Evolutionary conservation across 2,329 filamentous ascomycete genomes (phyloP), one percentile per base, ranked within the genome.

Genomic region (Paecilomyces fulvus): DNA sequence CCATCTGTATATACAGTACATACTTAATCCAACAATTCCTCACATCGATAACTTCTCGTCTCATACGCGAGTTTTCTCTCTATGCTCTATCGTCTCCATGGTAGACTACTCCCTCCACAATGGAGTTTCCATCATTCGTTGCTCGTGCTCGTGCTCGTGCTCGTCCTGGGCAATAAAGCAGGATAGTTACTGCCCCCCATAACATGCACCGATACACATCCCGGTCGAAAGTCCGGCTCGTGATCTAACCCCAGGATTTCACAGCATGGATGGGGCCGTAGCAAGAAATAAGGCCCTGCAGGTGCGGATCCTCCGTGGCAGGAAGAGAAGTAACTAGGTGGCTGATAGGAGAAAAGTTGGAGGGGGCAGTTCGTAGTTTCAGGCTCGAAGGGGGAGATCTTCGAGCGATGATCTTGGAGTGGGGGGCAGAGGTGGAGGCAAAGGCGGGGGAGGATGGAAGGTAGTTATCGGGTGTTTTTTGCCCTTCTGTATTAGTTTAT

Each of bases 281-380:
- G 59, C n/a, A 60, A 56, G 49, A 63, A 63, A 51, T 60, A 63
- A 52, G 57, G 48, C n/a, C 55, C 51, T 21, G 33, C 33, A 5
- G 33, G 37, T 20, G 55, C 50, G 37, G 37, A 43, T 43, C 37
- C 17, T 20, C 37, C 17, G 2, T 17, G 20, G 5, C 37, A n/a
- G n/a, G 2, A 37, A 17, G 14, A 43, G n/a, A 8, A 43, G 37
- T 7, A n/a, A n/a, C n/a, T n/a, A 17, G 17, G 37, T 17, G 37
- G n/a, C 37, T 43, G 14, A 43, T 17, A 43, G n/a, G 37, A n/a
- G 5, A 17, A 17, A 17, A 43, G 9, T 9, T 8, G 6, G 37
- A 17, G 11, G 11, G 12, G n/a, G 25, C 33, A n/a, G 12, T 37
- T 12, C 12, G 37, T 43, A 8, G 37, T 43, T n/a, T n/a, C n/a